Conservation (phyloP, 352 stramenopile species). For the Globisporangium polare region DNA sequence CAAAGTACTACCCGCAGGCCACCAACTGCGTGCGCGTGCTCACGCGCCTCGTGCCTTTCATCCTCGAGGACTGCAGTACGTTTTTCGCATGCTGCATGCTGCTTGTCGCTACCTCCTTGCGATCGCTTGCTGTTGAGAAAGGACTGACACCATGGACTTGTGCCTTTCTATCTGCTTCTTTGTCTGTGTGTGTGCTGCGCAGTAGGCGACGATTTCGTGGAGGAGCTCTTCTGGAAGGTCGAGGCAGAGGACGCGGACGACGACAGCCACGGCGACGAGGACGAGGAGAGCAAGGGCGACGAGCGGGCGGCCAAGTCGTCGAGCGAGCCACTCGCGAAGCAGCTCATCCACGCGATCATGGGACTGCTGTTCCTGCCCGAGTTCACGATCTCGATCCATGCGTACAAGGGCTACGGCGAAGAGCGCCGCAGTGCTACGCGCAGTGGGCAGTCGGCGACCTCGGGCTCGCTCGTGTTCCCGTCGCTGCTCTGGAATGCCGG, state of each 20-base stretch:
- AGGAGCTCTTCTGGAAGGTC: constrained; percentile 76
- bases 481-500: constrained; percentile 78
- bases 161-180: background rate
- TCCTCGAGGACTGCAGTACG: constrained; percentile 65
- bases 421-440: constrained; percentile 63
- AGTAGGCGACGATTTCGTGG: constrained; percentile 70
- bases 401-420: constrained; percentile 78
- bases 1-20: constrained; percentile 86
- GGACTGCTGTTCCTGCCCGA: constrained; percentile 81
- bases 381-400: constrained; percentile 83
- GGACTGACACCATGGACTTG: background rate
- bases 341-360: constrained; percentile 86
- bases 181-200: background rate
- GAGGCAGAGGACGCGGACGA: constrained; percentile 21
- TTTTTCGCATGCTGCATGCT: background rate
- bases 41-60: constrained; percentile 81
- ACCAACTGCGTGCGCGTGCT: constrained; percentile 85
- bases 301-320: background rate
- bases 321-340: constrained; percentile 50
- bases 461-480: constrained; percentile 54
- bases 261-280: constrained; percentile 24
- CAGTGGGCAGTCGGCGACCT: constrained; percentile 34
- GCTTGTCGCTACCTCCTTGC: background rate
- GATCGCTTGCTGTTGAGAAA: background rate
- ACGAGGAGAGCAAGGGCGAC: constrained; percentile 37